Evolutionary conservation across 305 asterid species (phyloP).

Genomic region (Fraxinus floribunda): DNA sequence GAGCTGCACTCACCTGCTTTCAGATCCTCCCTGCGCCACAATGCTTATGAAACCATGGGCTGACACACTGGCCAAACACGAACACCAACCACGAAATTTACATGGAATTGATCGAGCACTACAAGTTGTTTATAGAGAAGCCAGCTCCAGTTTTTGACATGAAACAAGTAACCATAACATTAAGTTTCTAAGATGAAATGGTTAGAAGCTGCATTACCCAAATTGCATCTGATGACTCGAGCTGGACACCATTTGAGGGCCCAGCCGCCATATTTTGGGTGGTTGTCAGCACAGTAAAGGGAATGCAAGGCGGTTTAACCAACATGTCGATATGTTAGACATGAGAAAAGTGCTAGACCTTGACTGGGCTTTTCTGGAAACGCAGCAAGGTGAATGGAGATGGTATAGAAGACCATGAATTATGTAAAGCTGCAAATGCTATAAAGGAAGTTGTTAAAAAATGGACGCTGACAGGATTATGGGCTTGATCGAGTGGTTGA

Average conservation of each 20-base stretch:
- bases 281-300: slow-evolving; percentile 40
- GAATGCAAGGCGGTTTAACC: slow-evolving; percentile 13
- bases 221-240: background rate
- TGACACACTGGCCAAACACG: slow-evolving; percentile 26
- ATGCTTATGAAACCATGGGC: slow-evolving; percentile 61
- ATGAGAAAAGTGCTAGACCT: slow-evolving; percentile 31
- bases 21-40: slow-evolving; percentile 45
- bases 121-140: slow-evolving; percentile 28
- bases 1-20: slow-evolving; percentile 56
- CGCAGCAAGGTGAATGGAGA: slow-evolving; percentile 33
- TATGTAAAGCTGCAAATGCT: slow-evolving; percentile 36
- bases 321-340: slow-evolving; percentile 43
- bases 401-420: slow-evolving; percentile 11
- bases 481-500: slow-evolving; percentile 50
- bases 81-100: slow-evolving; percentile 3
- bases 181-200: slow-evolving; percentile 39
- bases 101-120: slow-evolving; percentile 34
- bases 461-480: slow-evolving; percentile 35
- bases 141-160: background rate
- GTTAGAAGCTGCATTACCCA: slow-evolving; percentile 35
- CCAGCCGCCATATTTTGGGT: slow-evolving; percentile 47
- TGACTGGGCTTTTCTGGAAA: slow-evolving; percentile 46
- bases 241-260: slow-evolving; percentile 43
- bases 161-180: slow-evolving; percentile 31
- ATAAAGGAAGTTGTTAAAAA: slow-evolving; percentile 27